Evolutionary conservation across 306 rosid genomes (phyloP).

Genomic region (Erythrophleum fordii): DNA sequence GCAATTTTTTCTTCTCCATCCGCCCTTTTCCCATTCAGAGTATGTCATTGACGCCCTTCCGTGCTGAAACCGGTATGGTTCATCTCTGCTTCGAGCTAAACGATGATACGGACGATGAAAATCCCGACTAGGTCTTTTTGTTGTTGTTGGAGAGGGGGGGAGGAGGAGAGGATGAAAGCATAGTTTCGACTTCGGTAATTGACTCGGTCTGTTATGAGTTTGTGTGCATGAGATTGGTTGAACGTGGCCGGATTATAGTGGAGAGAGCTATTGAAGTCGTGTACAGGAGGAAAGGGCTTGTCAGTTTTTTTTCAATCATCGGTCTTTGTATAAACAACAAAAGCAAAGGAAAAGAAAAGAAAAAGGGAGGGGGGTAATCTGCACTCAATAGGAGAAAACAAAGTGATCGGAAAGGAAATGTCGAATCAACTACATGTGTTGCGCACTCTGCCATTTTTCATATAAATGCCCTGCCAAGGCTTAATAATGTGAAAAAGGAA

Average conservation of each 20-base stretch:
- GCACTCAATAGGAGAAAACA: conserved; percentile 49
- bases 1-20: neutral
- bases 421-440: conserved; percentile 46
- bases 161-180: conserved; percentile 30
- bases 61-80: neutral
- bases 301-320: conserved; percentile 25
- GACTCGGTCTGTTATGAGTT: neutral
- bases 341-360: conserved; percentile 30
- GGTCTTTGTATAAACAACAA: neutral
- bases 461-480: neutral
- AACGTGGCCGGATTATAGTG: conserved; percentile 28
- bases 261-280: conserved; percentile 34
- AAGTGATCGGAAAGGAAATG: conserved; percentile 40
- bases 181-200: conserved; percentile 16
- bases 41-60: neutral
- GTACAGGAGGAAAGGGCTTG: conserved; percentile 31
- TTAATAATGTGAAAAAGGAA: neutral
- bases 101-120: neutral
- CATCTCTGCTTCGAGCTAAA: neutral
- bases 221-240: conserved; percentile 29
- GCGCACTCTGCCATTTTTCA: conserved; percentile 17
- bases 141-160: too few species aligned
- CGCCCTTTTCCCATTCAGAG: neutral
- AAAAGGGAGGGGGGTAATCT: neutral
- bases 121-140: neutral